A percentile compares a stretch with the other conserved stretches of the same genome.
Evolutionary conservation across 805 yeast species (phyloP).

Genomic region (Candida tammaniensis): DNA sequence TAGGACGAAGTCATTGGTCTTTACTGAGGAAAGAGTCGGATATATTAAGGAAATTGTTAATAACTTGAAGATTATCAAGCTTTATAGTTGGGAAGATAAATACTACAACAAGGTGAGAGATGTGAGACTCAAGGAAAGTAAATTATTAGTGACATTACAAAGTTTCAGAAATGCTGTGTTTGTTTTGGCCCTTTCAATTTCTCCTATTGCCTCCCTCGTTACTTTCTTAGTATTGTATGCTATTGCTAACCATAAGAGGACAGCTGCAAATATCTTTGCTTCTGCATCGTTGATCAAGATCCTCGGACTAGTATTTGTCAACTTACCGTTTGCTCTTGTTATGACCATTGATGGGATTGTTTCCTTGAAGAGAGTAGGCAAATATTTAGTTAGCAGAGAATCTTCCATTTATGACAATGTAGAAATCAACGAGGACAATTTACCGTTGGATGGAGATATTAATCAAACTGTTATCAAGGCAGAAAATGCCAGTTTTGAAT

Average conservation of each 20-base stretch:
- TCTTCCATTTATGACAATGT: slow-evolving; percentile 22
- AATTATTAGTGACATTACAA: slow-evolving; percentile 57
- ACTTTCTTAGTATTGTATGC: slow-evolving; percentile 38
- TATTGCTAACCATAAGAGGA: slow-evolving; percentile 22
- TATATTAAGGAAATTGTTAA: slow-evolving; percentile 74
- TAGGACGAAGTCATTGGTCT: slow-evolving; percentile 54
- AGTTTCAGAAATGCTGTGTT: slow-evolving; percentile 57
- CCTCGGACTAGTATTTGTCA: slow-evolving; percentile 57
- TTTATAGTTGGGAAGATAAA: slow-evolving; percentile 88
- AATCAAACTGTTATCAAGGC: slow-evolving; percentile 16
- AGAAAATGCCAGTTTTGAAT: slow-evolving; percentile 22
- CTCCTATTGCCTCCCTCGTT: slow-evolving; percentile 69
- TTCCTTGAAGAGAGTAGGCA: slow-evolving; percentile 58
- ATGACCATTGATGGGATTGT: slow-evolving; percentile 65
- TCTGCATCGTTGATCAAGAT: slow-evolving; percentile 66
- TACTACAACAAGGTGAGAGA: slow-evolving; percentile 55
- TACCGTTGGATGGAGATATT: slow-evolving; percentile 19
- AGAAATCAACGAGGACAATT: slow-evolving; percentile 13
- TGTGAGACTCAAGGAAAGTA: slow-evolving; percentile 61
- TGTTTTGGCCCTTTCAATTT: slow-evolving; percentile 64
- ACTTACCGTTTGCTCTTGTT: slow-evolving; percentile 68
- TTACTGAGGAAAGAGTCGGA: slow-evolving; percentile 74
- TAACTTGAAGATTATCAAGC: slow-evolving; percentile 78
- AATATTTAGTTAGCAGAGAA: slow-evolving; percentile 47
- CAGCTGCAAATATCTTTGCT: slow-evolving; percentile 64